phyloP scores from a whole-genome alignment of 352 stramenopile species.

The Phytophthora melonis region DNA sequence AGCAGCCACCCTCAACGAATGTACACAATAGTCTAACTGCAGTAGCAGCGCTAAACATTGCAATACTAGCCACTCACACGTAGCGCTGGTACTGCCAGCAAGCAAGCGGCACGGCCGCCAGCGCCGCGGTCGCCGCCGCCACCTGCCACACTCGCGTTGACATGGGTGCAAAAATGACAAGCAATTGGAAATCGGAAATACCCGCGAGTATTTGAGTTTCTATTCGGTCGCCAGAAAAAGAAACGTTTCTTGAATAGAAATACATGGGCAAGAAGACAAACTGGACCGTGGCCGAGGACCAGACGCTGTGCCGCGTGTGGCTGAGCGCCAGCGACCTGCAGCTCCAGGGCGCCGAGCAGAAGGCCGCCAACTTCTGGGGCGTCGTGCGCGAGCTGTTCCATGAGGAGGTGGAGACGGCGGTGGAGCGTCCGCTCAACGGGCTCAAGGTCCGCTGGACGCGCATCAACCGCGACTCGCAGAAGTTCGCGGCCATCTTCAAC shows the following conservation, averaged over 20 bases:
- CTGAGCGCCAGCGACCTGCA: conserved; percentile 64
- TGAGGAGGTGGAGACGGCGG: conserved; percentile 59
- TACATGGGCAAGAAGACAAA: conserved; percentile 87
- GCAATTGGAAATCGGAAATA: neutral
- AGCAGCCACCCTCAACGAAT: conserved; percentile 7
- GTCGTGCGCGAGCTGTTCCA: conserved; percentile 76
- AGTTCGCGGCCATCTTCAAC: conserved; percentile 64
- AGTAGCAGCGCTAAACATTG: neutral
- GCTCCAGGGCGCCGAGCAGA: conserved; percentile 49
- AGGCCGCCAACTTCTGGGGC: conserved; percentile 73
- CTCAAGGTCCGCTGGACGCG: conserved; percentile 87
- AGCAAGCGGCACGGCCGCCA: conserved; percentile 50
- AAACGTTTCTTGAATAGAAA: neutral
- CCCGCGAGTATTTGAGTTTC: neutral
- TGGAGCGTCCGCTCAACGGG: conserved; percentile 72
- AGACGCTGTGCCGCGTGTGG: conserved; percentile 78
- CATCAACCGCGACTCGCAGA: conserved; percentile 83
- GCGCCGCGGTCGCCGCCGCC: conserved; percentile 17
- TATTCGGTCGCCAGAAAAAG: neutral
- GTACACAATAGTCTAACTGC: neutral
- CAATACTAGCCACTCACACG: conserved; percentile 19
- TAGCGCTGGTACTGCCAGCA: conserved; percentile 47
- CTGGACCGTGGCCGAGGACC: conserved; percentile 69
- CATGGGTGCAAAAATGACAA: conserved; percentile 16
- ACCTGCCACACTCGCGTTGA: conserved; percentile 36